These are phyloP conservation scores for Knoxia roxburghii DNA, from an alignment of 257 asterid genomes.

Conservation along the genomic window DNA sequence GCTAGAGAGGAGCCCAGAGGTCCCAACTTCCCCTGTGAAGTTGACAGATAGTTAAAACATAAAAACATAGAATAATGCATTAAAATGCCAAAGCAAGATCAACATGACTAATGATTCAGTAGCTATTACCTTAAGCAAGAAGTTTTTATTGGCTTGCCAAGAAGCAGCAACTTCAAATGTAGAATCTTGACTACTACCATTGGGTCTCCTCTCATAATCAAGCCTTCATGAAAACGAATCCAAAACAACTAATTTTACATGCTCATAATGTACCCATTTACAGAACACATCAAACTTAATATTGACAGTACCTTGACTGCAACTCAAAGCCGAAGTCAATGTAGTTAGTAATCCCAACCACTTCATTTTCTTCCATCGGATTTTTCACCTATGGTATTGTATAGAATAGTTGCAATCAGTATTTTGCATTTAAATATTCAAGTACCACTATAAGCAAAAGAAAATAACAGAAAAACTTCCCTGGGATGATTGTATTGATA, in stretches of 20 bases:
- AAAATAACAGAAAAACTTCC: neutral
- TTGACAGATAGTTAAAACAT: constrained; percentile 7
- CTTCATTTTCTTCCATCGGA: constrained; percentile 72
- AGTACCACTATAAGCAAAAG: neutral
- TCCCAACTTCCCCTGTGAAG: constrained; percentile 75
- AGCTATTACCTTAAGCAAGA: constrained; percentile 60
- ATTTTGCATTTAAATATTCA: constrained; percentile 5
- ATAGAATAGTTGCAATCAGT: constrained; percentile 18
- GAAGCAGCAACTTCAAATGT: constrained; percentile 89
- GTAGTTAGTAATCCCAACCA: constrained; percentile 92
- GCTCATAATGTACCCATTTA: neutral
- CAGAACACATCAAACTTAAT: neutral
- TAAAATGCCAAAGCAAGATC: neutral
- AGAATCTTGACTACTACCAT: constrained; percentile 58
- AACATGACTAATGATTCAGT: neutral
- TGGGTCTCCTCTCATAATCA: constrained; percentile 46
- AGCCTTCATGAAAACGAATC: constrained; percentile 35
- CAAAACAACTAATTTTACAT: constrained; percentile 17
- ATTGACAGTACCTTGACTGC: constrained; percentile 56
- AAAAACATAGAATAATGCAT: constrained; percentile 6
- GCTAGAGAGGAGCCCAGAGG: constrained; percentile 81
- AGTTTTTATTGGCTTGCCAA: constrained; percentile 94
- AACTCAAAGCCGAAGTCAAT: constrained; percentile 90
- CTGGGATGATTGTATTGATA: no score
- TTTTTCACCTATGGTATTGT: constrained; percentile 56